A percentile compares a stretch with the other conserved stretches of the same genome.
Conservation (phyloP, 306 rosid genomes). For the Gleditsia sinensis region DNA sequence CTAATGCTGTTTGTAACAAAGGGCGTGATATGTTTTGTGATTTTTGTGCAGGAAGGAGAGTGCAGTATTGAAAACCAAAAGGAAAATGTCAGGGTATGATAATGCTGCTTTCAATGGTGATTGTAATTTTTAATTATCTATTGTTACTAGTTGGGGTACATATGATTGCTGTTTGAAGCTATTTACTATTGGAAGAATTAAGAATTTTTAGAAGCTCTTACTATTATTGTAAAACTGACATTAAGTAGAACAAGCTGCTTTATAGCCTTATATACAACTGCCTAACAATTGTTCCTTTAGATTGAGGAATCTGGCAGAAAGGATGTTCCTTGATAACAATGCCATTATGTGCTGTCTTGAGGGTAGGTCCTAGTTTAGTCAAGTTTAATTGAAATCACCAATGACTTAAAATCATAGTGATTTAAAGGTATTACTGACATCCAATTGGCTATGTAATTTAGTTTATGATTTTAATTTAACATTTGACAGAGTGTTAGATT, state of each 20-base stretch:
- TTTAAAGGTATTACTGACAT: no score
- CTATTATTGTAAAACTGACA: no score
- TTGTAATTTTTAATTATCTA: not conserved
- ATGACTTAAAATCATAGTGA: not conserved
- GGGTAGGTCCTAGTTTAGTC: not conserved
- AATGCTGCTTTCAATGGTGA: not conserved
- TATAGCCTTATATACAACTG: no score
- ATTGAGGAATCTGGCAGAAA: not conserved
- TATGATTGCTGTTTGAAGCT: no score
- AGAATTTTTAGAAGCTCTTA: no score
- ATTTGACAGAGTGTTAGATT: no score
- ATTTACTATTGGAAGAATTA: no score
- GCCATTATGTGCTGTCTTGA: not conserved
- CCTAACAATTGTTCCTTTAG: not conserved
- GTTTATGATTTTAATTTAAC: no score
- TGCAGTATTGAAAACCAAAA: not conserved
- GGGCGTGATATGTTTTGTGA: not conserved
- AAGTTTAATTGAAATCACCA: not conserved
- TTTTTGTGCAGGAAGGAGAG: slow-evolving; percentile 40
- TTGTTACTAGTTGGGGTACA: no score
- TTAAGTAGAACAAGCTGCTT: no score
- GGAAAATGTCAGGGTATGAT: slow-evolving; percentile 47
- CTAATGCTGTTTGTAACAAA: not conserved
- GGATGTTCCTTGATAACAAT: not conserved
- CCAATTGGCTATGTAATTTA: no score